Evolutionary conservation across 2,329 filamentous ascomycete species (phyloP).

Genomic region (Corinectria fuckeliana): DNA sequence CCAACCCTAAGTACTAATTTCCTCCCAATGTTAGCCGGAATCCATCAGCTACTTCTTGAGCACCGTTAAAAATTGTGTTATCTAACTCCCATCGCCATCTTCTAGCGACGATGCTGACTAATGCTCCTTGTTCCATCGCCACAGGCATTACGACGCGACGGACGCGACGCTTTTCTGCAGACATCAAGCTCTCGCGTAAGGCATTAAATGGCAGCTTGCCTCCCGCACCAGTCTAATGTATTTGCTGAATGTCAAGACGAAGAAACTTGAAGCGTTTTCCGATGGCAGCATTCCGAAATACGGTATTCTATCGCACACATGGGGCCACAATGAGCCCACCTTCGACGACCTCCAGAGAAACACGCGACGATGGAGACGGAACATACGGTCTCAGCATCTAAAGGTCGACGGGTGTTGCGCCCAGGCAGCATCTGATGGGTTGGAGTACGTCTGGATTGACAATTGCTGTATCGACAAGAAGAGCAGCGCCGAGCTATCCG

Average conservation of each 20-base stretch:
- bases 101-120: neutral
- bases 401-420: neutral
- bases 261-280: neutral
- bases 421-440: neutral
- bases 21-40: too few species aligned
- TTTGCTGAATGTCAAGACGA: neutral
- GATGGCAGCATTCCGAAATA: neutral
- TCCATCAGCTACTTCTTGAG: too few species aligned
- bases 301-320: neutral
- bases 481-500: neutral
- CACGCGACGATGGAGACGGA: neutral
- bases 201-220: too few species aligned
- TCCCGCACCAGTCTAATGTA: too few species aligned
- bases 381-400: neutral
- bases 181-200: neutral
- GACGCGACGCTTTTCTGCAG: neutral
- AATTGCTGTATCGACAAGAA: slow-evolving; percentile 2
- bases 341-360: neutral
- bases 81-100: too few species aligned
- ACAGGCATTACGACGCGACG: neutral
- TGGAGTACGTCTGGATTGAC: neutral
- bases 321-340: neutral
- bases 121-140: neutral
- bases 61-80: too few species aligned
- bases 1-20: too few species aligned